Evolutionary conservation across 2,329 filamentous ascomycete species (phyloP).

Genomic region (Ampelomyces quisqualis): DNA sequence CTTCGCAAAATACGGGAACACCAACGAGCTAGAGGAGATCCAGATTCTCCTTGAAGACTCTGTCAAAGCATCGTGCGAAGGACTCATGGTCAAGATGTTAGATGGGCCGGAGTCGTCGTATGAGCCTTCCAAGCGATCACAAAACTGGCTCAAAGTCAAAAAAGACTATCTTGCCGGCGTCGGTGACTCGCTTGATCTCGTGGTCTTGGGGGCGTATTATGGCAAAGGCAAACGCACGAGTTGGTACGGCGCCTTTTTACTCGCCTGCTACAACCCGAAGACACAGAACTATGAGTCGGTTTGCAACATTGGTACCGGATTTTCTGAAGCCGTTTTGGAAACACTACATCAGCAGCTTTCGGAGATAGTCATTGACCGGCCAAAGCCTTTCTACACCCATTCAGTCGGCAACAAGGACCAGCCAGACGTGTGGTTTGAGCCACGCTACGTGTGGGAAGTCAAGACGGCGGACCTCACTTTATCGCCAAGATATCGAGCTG

Average conservation of each 20-base stretch:
- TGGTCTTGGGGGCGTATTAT: constrained; percentile 91
- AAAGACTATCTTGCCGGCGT: constrained; percentile 95
- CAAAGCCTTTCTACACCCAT: constrained; percentile 94
- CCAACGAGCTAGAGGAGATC: constrained; percentile 88
- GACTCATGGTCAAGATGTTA: constrained; percentile 99
- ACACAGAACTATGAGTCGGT: constrained; percentile 88
- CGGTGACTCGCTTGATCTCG: constrained; percentile 93
- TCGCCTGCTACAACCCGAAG: constrained; percentile 85
- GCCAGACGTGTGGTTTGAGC: constrained; percentile 98
- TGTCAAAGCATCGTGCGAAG: constrained; percentile 93
- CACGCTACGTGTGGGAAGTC: constrained; percentile 93
- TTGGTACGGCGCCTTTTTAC: constrained; percentile 91
- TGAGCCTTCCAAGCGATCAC: constrained; percentile 91
- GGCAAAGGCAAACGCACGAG: constrained; percentile 94
- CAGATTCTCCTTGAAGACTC: constrained; percentile 90
- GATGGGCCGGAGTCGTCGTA: constrained; percentile 91
- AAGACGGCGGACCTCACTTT: constrained; percentile 94
- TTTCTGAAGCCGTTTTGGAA: constrained; percentile 91
- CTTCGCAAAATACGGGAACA: constrained; percentile 84
- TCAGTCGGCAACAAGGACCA: constrained; percentile 84
- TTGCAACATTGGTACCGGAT: constrained; percentile 98
- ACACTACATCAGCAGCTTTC: constrained; percentile 76
- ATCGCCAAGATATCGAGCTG: constrained; percentile 91
- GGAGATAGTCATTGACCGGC: constrained; percentile 76
- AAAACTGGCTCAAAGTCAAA: constrained; percentile 99